Evolutionary conservation across 345 rosid genomes (phyloP).

Genomic region (Camelina hispida): DNA sequence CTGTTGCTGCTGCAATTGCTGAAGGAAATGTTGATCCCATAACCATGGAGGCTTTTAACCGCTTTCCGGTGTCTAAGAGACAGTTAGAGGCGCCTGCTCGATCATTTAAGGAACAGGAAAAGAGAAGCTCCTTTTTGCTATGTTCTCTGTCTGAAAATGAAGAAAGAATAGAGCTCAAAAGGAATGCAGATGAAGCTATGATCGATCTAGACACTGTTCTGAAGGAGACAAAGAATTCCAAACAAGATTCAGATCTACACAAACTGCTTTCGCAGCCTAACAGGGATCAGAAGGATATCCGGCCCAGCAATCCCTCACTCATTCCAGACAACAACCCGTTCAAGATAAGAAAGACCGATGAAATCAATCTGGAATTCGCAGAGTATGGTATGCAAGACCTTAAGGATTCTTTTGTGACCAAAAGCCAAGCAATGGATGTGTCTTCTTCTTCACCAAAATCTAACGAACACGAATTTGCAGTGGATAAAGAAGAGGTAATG

Average conservation of each 20-base stretch:
- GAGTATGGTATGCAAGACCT: slow-evolving; percentile 27
- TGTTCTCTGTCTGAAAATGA: slow-evolving; percentile 41
- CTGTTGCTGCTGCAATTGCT: slow-evolving; percentile 76
- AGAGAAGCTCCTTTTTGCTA: slow-evolving; percentile 41
- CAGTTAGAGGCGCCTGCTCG: slow-evolving; percentile 29
- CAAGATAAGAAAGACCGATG: slow-evolving; percentile 52
- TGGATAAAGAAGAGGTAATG: slow-evolving; percentile 34
- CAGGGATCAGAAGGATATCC: slow-evolving; percentile 21
- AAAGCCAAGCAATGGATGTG: slow-evolving; percentile 36
- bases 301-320: slow-evolving; percentile 36
- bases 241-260: slow-evolving; percentile 57
- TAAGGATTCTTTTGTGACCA: slow-evolving; percentile 38
- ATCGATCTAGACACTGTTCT: slow-evolving; percentile 36
- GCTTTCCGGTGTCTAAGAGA: slow-evolving; percentile 35
- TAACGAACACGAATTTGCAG: neutral
- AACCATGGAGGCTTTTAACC: slow-evolving; percentile 72
- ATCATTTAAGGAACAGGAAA: slow-evolving; percentile 41
- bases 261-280: slow-evolving; percentile 49
- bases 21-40: slow-evolving; percentile 73
- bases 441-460: slow-evolving; percentile 18
- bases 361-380: slow-evolving; percentile 29
- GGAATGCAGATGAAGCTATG: slow-evolving; percentile 33
- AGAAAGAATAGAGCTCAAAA: slow-evolving; percentile 40
- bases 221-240: slow-evolving; percentile 46
- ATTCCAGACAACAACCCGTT: slow-evolving; percentile 69